Conservation (phyloP, 331 rosid genomes). For the Erythrophleum ivorense region DNA sequence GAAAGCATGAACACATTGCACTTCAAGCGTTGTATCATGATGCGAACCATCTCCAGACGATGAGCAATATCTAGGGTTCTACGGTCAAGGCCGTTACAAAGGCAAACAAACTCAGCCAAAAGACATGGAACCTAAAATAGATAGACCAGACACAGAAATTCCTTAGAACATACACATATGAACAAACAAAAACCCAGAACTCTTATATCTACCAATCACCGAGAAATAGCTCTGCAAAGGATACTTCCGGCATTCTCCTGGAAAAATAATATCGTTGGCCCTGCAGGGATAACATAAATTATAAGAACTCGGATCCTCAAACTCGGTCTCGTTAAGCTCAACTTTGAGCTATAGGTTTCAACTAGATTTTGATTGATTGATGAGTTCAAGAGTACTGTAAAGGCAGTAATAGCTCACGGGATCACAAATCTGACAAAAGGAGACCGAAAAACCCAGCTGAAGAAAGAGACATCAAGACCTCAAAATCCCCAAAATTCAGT, state of each 20-base stretch:
- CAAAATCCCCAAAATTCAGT: neutral
- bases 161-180: constrained; percentile 23
- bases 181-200: constrained; percentile 30
- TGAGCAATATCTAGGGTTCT: constrained; percentile 85
- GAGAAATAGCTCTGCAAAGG: too few relatives aligned
- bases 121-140: too few relatives aligned
- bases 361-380: too few relatives aligned
- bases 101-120: too few relatives aligned
- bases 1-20: constrained; percentile 96
- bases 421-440: too few relatives aligned
- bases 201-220: constrained; percentile 44
- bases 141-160: too few relatives aligned
- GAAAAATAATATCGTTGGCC: constrained; percentile 90
- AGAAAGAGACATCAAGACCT: neutral
- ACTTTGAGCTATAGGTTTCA: too few relatives aligned
- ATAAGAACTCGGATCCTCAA: too few relatives aligned
- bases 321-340: too few relatives aligned
- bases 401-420: neutral
- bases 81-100: constrained; percentile 63
- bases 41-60: constrained; percentile 93
- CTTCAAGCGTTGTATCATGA: constrained; percentile 76
- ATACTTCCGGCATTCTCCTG: constrained; percentile 99
- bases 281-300: too few relatives aligned
- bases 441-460: too few relatives aligned
- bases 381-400: constrained; percentile 28